Evolutionary conservation across 1,284 basidiomycete genomes (phyloP).

Genomic region (Hypsizygus ulmarius): DNA sequence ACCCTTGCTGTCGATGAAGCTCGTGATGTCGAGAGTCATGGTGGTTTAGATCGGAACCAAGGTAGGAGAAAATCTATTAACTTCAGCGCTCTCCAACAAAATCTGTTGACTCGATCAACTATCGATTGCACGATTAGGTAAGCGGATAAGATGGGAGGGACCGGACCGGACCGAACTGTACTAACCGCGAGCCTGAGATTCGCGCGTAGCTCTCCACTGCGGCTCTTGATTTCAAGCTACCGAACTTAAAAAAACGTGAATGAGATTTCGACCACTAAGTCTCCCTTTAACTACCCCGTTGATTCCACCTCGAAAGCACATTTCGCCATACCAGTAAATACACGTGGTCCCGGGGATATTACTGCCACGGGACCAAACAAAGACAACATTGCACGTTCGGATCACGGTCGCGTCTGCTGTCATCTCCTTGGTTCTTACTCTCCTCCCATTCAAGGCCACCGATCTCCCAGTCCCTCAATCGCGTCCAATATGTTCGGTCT

Average conservation of each 20-base stretch:
- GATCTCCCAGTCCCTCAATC: neutral
- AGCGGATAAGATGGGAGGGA: conserved; percentile 15
- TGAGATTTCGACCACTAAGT: too few species aligned
- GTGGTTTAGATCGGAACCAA: conserved; percentile 11
- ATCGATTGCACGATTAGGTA: conserved; percentile 12
- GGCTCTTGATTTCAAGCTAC: too few species aligned
- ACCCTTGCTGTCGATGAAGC: conserved; percentile 84
- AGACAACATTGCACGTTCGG: conserved; percentile 15
- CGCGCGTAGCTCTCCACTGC: too few species aligned
- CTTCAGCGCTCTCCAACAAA: neutral
- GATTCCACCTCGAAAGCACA: too few species aligned
- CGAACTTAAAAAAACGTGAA: too few species aligned
- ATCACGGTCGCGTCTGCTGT: conserved; percentile 23
- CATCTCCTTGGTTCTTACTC: conserved; percentile 10
- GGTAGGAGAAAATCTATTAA: neutral
- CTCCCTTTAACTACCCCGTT: too few species aligned
- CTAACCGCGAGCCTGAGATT: too few species aligned
- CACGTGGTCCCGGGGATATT: conserved; percentile 9
- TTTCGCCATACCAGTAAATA: too few species aligned
- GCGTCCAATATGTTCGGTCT: conserved; percentile 57
- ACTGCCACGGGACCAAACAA: conserved; percentile 17
- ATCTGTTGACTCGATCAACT: conserved; percentile 15
- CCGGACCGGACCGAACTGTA: neutral
- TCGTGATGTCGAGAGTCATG: conserved; percentile 75
- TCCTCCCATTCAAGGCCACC: conserved; percentile 1